phyloP scores from a whole-genome alignment of 2,329 filamentous ascomycete genomes.

The Microsporum audouinii region DNA sequence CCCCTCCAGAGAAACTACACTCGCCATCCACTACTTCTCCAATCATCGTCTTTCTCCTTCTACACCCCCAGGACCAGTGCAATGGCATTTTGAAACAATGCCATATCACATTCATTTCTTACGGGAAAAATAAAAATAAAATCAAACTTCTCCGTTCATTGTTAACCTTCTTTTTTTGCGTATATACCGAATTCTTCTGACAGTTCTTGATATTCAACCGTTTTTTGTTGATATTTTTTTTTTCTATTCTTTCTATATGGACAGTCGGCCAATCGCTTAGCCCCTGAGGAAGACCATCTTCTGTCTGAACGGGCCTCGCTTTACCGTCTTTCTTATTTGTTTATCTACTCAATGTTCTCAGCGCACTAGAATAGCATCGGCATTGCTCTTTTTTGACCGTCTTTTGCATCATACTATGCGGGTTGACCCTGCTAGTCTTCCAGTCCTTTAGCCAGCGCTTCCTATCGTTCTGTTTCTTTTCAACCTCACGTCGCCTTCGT shows the following conservation, averaged over 20 bases:
- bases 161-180: neutral
- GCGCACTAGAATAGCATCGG: neutral
- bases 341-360: neutral
- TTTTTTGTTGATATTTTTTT: neutral
- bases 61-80: neutral
- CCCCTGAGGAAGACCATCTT: neutral
- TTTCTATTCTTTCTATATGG: neutral
- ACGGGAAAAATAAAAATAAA: neutral
- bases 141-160: neutral
- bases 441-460: neutral
- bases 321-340: neutral
- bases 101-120: neutral
- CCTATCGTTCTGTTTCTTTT: neutral
- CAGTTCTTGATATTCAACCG: neutral
- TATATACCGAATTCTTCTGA: neutral
- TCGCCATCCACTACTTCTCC: neutral
- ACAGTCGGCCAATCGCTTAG: conserved; percentile 3
- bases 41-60: neutral
- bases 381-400: neutral
- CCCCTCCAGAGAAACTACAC: neutral
- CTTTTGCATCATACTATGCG: conserved; percentile 1
- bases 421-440: conserved; percentile 3
- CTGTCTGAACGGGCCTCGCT: neutral
- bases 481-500: neutral
- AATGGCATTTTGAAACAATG: neutral